Evolutionary conservation across 1,139 yeast species (phyloP).

Genomic region (Geotrichum histeridarum): DNA sequence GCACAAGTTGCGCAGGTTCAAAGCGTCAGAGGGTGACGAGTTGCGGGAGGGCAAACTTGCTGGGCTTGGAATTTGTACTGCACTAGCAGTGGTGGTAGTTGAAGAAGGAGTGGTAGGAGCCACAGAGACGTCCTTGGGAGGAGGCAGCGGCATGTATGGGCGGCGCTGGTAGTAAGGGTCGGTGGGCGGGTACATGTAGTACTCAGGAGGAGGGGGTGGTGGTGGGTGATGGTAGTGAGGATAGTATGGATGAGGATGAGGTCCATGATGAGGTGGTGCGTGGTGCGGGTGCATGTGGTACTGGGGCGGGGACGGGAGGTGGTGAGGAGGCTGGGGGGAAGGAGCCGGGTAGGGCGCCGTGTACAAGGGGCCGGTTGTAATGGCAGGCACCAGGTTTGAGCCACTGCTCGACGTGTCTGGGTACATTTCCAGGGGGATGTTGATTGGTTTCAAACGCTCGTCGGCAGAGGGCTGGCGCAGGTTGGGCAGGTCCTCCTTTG

Average conservation of each 20-base stretch:
- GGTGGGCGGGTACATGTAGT: background rate
- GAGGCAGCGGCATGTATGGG: background rate
- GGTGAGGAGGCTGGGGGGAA: background rate
- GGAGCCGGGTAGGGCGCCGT: background rate
- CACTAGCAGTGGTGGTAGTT: background rate
- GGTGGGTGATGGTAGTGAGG: constrained; percentile 2
- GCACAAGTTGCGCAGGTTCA: constrained; percentile 10
- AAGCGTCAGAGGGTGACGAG: background rate
- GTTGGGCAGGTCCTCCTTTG: constrained; percentile 34
- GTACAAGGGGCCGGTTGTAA: constrained; percentile 27
- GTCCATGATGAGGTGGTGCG: background rate
- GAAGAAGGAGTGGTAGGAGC: background rate
- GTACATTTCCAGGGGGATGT: constrained; percentile 39
- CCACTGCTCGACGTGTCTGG: constrained; percentile 35
- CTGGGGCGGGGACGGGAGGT: background rate
- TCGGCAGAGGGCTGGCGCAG: constrained; percentile 43
- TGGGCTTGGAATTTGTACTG: background rate
- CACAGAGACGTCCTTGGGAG: background rate
- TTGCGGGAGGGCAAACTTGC: background rate
- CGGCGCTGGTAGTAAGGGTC: background rate
- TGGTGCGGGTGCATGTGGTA: background rate
- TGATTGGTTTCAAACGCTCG: constrained; percentile 35
- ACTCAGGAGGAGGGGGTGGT: background rate
- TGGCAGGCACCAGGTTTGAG: constrained; percentile 29
- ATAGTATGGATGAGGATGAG: constrained; percentile 4